phyloP scores from a whole-genome alignment of 2,329 filamentous ascomycete species.

The Penicillium sp. region DNA sequence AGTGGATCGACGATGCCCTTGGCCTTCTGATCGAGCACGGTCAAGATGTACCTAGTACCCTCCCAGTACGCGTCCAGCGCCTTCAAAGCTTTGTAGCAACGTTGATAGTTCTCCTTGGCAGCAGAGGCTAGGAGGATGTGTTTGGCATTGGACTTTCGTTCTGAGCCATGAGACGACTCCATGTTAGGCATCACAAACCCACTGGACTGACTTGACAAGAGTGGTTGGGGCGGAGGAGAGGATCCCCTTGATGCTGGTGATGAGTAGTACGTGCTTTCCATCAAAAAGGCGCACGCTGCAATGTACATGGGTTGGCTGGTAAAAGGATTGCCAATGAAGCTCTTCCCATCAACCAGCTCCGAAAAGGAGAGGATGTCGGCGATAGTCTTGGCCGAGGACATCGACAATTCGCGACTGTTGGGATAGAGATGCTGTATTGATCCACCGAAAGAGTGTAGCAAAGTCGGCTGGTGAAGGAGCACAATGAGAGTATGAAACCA shows the following conservation, averaged over 20 bases:
- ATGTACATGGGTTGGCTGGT: slow-evolving; percentile 90
- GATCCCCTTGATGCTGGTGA: slow-evolving; percentile 60
- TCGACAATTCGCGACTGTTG: slow-evolving; percentile 74
- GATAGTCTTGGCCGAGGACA: slow-evolving; percentile 88
- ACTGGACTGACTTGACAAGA: slow-evolving; percentile 31
- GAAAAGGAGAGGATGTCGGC: slow-evolving; percentile 84
- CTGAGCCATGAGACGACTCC: slow-evolving; percentile 25
- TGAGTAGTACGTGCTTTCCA: slow-evolving; percentile 70
- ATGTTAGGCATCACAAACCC: slow-evolving; percentile 34
- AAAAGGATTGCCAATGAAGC: slow-evolving; percentile 82
- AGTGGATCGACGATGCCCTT: slow-evolving; percentile 77
- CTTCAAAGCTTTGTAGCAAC: slow-evolving; percentile 77
- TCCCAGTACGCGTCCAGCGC: slow-evolving; percentile 82
- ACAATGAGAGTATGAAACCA: slow-evolving; percentile 89
- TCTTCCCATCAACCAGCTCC: slow-evolving; percentile 78
- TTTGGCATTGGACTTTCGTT: slow-evolving; percentile 47
- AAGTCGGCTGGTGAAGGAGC: slow-evolving; percentile 74
- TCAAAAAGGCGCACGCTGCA: slow-evolving; percentile 80
- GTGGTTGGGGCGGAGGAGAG: slow-evolving; percentile 45
- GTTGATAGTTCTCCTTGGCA: slow-evolving; percentile 80
- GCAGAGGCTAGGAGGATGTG: slow-evolving; percentile 74
- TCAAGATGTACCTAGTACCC: slow-evolving; percentile 80
- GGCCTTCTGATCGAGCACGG: slow-evolving; percentile 78
- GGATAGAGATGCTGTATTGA: slow-evolving; percentile 67
- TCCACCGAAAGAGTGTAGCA: slow-evolving; percentile 71